Conservation (phyloP, 202 grass and related monocot species). For the Dendrocalamus latiflorus region DNA sequence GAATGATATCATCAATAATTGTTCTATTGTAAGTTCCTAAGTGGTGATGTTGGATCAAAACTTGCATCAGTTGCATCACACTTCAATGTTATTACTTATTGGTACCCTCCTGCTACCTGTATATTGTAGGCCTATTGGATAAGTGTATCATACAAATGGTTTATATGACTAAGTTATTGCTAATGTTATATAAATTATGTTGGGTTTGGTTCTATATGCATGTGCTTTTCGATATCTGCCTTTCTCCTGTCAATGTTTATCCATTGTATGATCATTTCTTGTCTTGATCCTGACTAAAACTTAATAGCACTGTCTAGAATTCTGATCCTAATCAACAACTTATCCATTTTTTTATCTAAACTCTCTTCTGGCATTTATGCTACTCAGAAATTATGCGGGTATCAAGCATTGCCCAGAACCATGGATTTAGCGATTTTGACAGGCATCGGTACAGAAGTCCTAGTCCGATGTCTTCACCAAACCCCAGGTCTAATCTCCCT, state of each 20-base stretch:
- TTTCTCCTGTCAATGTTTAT: background rate
- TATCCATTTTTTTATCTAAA: slow-evolving; percentile 10
- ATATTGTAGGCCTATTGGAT: background rate
- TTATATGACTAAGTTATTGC: background rate
- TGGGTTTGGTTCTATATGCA: background rate
- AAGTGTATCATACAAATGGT: background rate
- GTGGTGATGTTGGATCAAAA: background rate
- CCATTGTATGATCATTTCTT: background rate
- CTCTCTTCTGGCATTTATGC: slow-evolving; percentile 6
- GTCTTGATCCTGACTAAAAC: background rate
- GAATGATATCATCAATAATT: background rate
- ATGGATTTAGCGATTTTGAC: slow-evolving; percentile 83
- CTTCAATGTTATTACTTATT: background rate
- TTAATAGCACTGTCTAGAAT: background rate
- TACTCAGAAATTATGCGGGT: slow-evolving; percentile 87
- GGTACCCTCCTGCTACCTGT: background rate
- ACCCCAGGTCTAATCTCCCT: slow-evolving; percentile 61
- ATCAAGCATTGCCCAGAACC: slow-evolving; percentile 71
- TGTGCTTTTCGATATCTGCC: background rate
- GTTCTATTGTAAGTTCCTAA: background rate
- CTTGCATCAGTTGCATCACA: background rate
- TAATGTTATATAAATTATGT: background rate
- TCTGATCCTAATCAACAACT: slow-evolving; percentile 8
- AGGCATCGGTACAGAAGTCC: slow-evolving; percentile 79
- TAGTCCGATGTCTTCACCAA: slow-evolving; percentile 88